Base-by-base conservation (phyloP, 768 basidiomycete species). In the Boletus coccyginus region DNA sequence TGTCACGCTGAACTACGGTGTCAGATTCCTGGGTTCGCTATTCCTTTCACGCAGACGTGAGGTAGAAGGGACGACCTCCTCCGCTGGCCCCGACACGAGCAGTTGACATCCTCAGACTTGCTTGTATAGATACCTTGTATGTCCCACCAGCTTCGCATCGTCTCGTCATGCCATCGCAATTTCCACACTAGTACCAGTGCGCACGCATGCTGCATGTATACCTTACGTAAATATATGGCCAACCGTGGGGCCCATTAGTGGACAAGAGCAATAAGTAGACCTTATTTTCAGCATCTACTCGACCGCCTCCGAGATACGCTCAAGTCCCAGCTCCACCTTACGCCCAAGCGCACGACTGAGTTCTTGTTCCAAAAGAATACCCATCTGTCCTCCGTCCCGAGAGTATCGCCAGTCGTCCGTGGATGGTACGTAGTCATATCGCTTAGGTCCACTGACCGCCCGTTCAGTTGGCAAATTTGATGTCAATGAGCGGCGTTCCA, bases 361-460 rank as follows among this genome's bases (percentile, higher is more conserved):
- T 66, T 97, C 94, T 38, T 77, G 72, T 48, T 88, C 84, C 39
- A 96, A 74, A 46, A 94, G 73, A 9, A 76, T 72, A 9, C 81
- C 79, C 62, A 96, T 70, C 4, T 80, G 75, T 40, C 73, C 73
- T 21, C 81, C 82, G 52, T 92, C 88, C 44, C 94, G 81, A 7
- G 76, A 70, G 67, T 95, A 94, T 32, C 89, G 73, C 94, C 94
- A 97, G 52, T 79, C 76, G 50, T 81, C 78, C 33, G 73, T 69
- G 31, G 69, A 69, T 53, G 76, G 72, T 32, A 78, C 77, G 59
- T 87, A 94, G 72, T 95, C 92, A 64, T 92, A 97, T 31, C 94
- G 85, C 74, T 95, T 95, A 17, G 94, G 94, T 11, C 94, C 94
- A 65, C 94, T 96, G 65, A 35, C 21, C 33, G 14, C 63, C 38